A percentile compares a stretch with the other conserved stretches of the same genome.
These are phyloP conservation scores for Eucalyptus pumila DNA, from an alignment of 345 rosid genomes.

Conservation along the genomic window DNA sequence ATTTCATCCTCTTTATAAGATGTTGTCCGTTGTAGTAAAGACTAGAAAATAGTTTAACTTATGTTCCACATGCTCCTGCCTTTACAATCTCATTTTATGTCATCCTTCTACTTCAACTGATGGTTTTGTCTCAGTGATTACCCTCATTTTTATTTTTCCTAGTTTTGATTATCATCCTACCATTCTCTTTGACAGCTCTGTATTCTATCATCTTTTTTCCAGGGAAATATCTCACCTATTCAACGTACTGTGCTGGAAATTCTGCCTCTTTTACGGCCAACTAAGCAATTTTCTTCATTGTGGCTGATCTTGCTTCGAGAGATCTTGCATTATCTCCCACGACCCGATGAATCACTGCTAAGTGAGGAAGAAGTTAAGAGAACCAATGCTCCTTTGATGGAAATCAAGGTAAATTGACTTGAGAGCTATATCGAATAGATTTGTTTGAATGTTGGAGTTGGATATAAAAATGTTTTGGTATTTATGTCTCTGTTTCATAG, in stretches of 20 bases:
- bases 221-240: conserved; percentile 78
- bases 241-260: conserved; percentile 69
- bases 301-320: conserved; percentile 67
- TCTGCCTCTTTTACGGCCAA: conserved; percentile 58
- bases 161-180: background rate
- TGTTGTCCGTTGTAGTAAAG: background rate
- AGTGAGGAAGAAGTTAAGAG: conserved; percentile 38
- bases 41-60: background rate
- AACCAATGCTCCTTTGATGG: conserved; percentile 13
- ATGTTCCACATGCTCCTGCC: background rate
- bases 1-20: background rate
- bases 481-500: conserved; percentile 9
- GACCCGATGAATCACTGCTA: conserved; percentile 21
- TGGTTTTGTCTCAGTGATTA: background rate
- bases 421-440: background rate
- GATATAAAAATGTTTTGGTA: background rate
- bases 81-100: background rate
- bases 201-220: background rate
- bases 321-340: conserved; percentile 66
- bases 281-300: conserved; percentile 72
- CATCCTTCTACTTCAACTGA: background rate
- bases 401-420: conserved; percentile 15
- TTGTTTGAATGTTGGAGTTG: background rate
- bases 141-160: background rate
- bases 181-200: background rate